Conservation (phyloP, 73 alveolate species). For the Paraurostyla sp. region DNA sequence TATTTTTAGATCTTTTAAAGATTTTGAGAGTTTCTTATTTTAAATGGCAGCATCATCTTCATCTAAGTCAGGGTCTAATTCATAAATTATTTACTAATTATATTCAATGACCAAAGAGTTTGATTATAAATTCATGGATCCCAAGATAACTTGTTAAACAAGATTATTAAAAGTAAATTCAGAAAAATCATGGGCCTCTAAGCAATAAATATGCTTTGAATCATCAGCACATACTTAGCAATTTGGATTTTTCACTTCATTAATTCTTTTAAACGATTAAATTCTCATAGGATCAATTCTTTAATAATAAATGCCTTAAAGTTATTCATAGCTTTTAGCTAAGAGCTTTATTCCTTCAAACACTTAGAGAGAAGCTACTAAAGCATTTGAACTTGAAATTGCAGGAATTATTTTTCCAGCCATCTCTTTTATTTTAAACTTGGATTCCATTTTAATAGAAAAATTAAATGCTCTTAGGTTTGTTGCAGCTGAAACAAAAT, state of each 20-base stretch:
- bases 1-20: conserved; percentile 38
- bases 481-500: conserved; percentile 90
- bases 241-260: conserved; percentile 55
- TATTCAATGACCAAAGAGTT: neutral
- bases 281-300: conserved; percentile 35
- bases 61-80: conserved; percentile 58
- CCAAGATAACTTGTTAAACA: conserved; percentile 38
- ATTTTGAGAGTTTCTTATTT: conserved; percentile 5
- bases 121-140: conserved; percentile 60
- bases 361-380: conserved; percentile 93
- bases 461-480: conserved; percentile 93
- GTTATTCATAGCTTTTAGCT: neutral
- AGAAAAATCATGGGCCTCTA: neutral
- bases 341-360: conserved; percentile 85
- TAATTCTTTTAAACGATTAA: neutral
- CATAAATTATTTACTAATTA: neutral
- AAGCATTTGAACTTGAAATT: conserved; percentile 96
- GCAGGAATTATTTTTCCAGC: conserved; percentile 99
- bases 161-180: conserved; percentile 31
- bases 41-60: conserved; percentile 56
- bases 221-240: conserved; percentile 68
- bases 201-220: neutral
- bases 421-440: conserved; percentile 89
- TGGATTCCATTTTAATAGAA: conserved; percentile 60
- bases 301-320: conserved; percentile 52